Base-by-base conservation (phyloP, 2,329 filamentous ascomycete genomes). In the Ceratocystis colombiana region DNA sequence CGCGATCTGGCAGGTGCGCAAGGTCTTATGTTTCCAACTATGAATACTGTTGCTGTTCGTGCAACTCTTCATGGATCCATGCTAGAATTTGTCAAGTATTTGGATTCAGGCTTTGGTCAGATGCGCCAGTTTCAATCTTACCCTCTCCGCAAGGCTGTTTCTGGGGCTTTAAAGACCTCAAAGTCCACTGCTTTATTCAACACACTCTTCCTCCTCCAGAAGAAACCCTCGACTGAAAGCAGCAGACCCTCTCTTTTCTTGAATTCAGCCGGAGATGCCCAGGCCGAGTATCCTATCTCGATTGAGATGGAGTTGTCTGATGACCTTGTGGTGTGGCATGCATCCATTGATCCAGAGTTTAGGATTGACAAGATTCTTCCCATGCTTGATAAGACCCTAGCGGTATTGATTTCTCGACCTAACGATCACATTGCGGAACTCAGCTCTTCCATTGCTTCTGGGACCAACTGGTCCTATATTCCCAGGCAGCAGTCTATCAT, bases 31-130 rank as follows among this genome's bases (percentile, higher is more conserved):
- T 96, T 96, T 71, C 93, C 92, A 0, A 90, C 88, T 0, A 96
- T 96, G 89, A 96, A 96, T 72, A 96, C 92, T 0, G 85, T 96
- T 0, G 83, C 88, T 0, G 79, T 96, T 6, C 82, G 91, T 10
- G 82, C 82, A 1, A 79, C 92, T 2, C 73, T 96, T 1, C 88
- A 94, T 70, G 89, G 89, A 1, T 84, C 80, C 0, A 76, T 82
- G 0, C 69, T 74, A 0, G 80, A 85, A 0, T 86, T 95, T 75
- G 75, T 96, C 33, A 79, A 78, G 12, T 88, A 92, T 71, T 80
- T 91, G 69, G 90, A 96, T 72, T 82, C 86, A 1, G 87, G 83
- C 68, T 82, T 89, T 74, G 78, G 80, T 1, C 80, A 81, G 28
- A 82, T 90, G 37, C 78, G 84, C n/a, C 81, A 86, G 68, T 84